Evolutionary conservation across 179 eudicot genomes (phyloP), one percentile per base, ranked within the genome.

Genomic region (Silene noctiflora): DNA sequence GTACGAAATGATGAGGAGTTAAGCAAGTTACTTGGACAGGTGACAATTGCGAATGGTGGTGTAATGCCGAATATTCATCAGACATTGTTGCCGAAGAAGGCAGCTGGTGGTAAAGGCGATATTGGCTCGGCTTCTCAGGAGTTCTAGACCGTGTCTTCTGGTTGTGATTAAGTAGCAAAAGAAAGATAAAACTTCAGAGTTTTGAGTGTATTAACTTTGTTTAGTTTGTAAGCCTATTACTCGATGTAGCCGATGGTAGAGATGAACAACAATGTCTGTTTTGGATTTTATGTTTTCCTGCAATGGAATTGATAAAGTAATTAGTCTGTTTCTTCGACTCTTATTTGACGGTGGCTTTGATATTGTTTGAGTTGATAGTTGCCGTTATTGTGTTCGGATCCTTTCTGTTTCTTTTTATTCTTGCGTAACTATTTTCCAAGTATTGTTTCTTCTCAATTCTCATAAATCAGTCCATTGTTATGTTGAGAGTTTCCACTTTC

Each of bases 1-100:
- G 88, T 86, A 21, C 69, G 87, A 22, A 84, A 84, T 20, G 87
- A 84, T 7, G 87, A 84, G 53, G 87, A 84, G 51, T 44, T 86
- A 51, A 86, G 88, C 78, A 86, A 83, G 72, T 53, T 86, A 8
- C 29, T 86, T 53, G 88, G 88, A 21, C 77, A 77, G 42, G 88
- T 86, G 7, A 86, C 88, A 1, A 86, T 86, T 25, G 88, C 88
- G n/a, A 86, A 83, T 46, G 88, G 88, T 2, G 88, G 88, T 17
- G 88, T 86, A 9, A 48, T 86, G 77, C 88, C 88, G 0, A 86
- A 83, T 74, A 86, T 86, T 61, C 81, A 86, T 27, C 78, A 72
- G 55, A 81, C 76, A 56, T 67, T 86, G 16, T 31, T 86, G 78
- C 86, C 86, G 0, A 83, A 77, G 74, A 81, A 64, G 76, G 61